Evolutionary conservation across 2,329 filamentous ascomycete genomes (phyloP), one percentile per base, ranked within the genome.

Genomic region (Monosporascus sp.): DNA sequence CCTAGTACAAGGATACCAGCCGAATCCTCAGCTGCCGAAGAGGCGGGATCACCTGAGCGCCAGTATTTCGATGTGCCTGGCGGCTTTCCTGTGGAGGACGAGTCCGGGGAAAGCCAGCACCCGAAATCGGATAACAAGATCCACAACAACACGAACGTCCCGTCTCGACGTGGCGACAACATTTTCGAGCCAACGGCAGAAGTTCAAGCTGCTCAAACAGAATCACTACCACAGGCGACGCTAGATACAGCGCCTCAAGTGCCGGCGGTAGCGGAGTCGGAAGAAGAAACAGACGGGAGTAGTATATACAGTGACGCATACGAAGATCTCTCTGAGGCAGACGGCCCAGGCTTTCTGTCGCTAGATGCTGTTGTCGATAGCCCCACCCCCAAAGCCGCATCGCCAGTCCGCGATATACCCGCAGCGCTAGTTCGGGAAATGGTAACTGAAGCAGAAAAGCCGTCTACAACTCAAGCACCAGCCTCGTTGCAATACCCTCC

Each of bases 231-330:
- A 11, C 62, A 67, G 38, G 65, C 60, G 5, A 69, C 67, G 15
- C 66, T 64, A 4, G 50, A 56, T 26, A 72, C 58, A 61, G 72
- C 63, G 11, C 57, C 63, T 8, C 62, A 62, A 18, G 49, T 63
- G 22, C 53, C 60, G 2, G 52, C 55, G 2, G 45, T 53, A n/a
- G 67, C 74, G 1, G 72, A 68, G 5, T 66, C 58, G 18, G 62
- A 61, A 0, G 59, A 64, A 9, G 64, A 66, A 14, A 65, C 73
- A 3, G 81, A 84, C 52, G 72, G 72, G 15, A 74, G 72, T 49
- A 86, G 80, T 56, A 78, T 89, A 24, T 92, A 89, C 65, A 90
- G 86, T 58, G 89, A 92, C 68, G 88, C 88, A 1, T 86, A 86
- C 51, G 89, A 92, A 68, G 86, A 91, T 55, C 72, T 87, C 0